Evolutionary conservation across 1,284 basidiomycete species (phyloP).

Genomic region (Anthracocystis walkeri): DNA sequence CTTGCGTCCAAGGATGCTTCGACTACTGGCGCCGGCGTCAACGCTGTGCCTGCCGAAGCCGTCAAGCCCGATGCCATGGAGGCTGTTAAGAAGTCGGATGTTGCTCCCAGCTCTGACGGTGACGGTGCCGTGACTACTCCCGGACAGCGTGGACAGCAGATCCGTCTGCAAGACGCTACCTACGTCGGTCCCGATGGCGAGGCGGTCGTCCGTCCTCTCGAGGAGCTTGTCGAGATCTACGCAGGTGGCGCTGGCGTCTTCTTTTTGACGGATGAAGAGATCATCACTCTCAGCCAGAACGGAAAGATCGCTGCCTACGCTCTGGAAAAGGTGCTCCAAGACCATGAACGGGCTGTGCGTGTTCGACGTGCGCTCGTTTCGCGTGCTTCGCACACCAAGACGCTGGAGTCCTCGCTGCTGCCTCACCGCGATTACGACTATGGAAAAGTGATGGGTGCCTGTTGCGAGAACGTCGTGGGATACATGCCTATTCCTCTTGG

Average conservation of each 20-base stretch:
- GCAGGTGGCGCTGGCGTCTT: conserved; percentile 77
- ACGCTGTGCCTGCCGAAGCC: conserved; percentile 44
- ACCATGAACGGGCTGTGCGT: conserved; percentile 86
- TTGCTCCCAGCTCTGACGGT: conserved; percentile 45
- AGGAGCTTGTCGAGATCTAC: conserved; percentile 86
- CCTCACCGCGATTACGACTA: conserved; percentile 93
- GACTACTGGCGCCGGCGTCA: conserved; percentile 12
- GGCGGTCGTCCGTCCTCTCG: conserved; percentile 72
- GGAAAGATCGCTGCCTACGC: conserved; percentile 95
- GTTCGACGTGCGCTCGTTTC: conserved; percentile 92
- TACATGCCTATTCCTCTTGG: conserved; percentile 97
- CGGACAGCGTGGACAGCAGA: conserved; percentile 37
- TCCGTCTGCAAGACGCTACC: conserved; percentile 43
- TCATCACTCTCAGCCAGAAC: conserved; percentile 87
- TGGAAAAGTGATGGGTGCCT: conserved; percentile 91
- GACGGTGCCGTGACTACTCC: conserved; percentile 42
- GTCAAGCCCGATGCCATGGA: conserved; percentile 41
- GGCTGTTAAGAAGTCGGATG: conserved; percentile 30
- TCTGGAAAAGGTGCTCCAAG: conserved; percentile 89
- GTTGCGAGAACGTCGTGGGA: conserved; percentile 98
- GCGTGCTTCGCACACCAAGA: conserved; percentile 85
- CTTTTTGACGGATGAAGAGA: conserved; percentile 88
- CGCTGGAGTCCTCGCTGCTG: conserved; percentile 84
- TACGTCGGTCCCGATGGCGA: conserved; percentile 52
- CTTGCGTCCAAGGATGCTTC: conserved; percentile 19